Base-by-base conservation (phyloP, 495 filamentous ascomycete species). In the Opeltia flavorubescens region DNA sequence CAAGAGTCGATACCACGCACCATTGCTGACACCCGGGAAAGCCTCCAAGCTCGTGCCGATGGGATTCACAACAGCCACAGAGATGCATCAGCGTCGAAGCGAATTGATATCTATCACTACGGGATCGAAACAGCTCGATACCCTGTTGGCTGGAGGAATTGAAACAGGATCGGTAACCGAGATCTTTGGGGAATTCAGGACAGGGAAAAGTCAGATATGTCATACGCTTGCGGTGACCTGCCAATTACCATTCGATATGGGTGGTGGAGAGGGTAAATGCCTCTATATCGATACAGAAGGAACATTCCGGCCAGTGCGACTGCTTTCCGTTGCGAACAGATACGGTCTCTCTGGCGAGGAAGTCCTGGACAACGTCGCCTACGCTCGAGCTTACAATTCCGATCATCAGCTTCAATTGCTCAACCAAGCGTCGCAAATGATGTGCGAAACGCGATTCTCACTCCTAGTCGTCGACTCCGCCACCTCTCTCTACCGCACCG, bases 271-370 rank as follows among this genome's bases (percentile, higher is more conserved):
- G 64, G 91, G 91, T 12, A 98, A 98, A 60, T 96, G 93, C 59
- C 71, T 96, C n/a, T 98, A 96, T 60, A 96, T 98, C 55, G 91
- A 98, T 55, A 96, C 91, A 0, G 91, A 98, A 63, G 91, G 93
- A 44, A 98, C 91, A 5, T 98, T 98, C 58, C 77, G 89, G 44
- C 91, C 91, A 0, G 87, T 98, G 21, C 83, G 91, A 20, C 67
- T 91, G 2, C 76, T 98, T 3, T 77, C 87, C 12, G 91, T 98
- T 9, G 93, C 91, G 21, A 89, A 94, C 54, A 76, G 91, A 23
- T 98, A 88, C 55, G 91, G 91, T 0, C 74, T 98, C 17, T 89
- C 85, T 5, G 93, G 91, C 12, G 93, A 98, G 63, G 91, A 98
- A 60, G 91, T 98, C 1, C 72, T 98, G 15, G 91, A 98, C 66